Conservation (phyloP, 208 protist species). For the Trichomonas gallinae region DNA sequence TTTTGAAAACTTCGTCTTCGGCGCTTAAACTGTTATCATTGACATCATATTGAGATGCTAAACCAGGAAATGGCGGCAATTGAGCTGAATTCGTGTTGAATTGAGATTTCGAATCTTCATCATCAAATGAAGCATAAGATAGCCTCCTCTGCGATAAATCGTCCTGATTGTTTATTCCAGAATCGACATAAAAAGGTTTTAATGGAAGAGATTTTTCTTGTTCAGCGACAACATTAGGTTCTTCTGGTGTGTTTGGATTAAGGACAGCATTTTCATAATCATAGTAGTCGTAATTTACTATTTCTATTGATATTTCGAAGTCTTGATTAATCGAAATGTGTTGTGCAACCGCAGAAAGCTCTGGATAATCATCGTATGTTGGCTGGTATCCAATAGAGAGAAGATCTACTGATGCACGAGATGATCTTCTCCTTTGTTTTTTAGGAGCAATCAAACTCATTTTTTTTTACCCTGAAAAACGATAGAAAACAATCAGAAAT, state of each 20-base stretch:
- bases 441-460: no score
- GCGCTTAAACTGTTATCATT: neutral
- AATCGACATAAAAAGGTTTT: neutral
- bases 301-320: neutral
- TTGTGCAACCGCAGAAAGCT: neutral
- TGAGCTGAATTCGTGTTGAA: no score
- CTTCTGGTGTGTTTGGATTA: neutral
- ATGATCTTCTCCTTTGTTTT: neutral
- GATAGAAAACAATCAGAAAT: no score
- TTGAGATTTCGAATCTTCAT: no score
- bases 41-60: neutral
- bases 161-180: no score
- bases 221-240: neutral
- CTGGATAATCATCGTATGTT: neutral
- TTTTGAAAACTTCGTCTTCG: neutral
- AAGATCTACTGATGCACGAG: neutral
- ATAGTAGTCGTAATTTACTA: neutral
- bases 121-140: no score
- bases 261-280: neutral
- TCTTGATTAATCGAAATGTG: neutral
- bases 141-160: no score
- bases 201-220: neutral
- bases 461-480: no score
- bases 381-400: neutral
- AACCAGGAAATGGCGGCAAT: neutral